Evolutionary conservation across 345 rosid species (phyloP).

Genomic region (Bruguiera sexangula): DNA sequence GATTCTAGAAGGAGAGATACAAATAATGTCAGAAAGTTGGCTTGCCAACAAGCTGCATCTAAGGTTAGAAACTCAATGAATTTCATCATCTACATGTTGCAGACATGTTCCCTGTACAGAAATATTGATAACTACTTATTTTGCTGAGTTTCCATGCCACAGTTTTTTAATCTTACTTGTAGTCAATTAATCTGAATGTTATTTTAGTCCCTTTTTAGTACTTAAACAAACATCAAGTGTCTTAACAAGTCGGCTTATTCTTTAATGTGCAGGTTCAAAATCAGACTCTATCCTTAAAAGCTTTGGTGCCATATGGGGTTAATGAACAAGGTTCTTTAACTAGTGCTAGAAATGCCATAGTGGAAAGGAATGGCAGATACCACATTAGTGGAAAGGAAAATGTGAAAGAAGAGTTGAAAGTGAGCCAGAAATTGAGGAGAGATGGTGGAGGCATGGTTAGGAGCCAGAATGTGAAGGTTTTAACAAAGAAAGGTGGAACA

Average conservation of each 20-base stretch:
- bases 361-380: constrained; percentile 21
- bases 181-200: too few species aligned
- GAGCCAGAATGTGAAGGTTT: constrained; percentile 22
- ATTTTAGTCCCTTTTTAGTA: too few species aligned
- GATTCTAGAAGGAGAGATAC: constrained; percentile 18
- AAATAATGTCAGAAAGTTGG: constrained; percentile 21
- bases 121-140: too few species aligned
- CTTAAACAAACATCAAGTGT: background rate
- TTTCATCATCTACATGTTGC: background rate
- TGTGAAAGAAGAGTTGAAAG: constrained; percentile 8
- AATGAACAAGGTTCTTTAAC: constrained; percentile 20
- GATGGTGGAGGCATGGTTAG: constrained; percentile 20
- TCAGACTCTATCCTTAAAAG: constrained; percentile 23
- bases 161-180: too few species aligned
- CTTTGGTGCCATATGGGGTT: constrained; percentile 20
- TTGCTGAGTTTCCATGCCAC: too few species aligned
- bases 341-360: constrained; percentile 19
- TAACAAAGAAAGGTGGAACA: constrained; percentile 21
- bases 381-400: constrained; percentile 44
- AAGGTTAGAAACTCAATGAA: constrained; percentile 33
- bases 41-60: constrained; percentile 15
- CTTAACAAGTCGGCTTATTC: constrained; percentile 10
- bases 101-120: too few species aligned
- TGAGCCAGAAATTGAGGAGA: constrained; percentile 21
- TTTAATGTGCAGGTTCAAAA: constrained; percentile 32